Evolutionary conservation across 2,329 filamentous ascomycete genomes (phyloP), one percentile per base, ranked within the genome.

Genomic region (Hawksworthiomyces lignivorus): DNA sequence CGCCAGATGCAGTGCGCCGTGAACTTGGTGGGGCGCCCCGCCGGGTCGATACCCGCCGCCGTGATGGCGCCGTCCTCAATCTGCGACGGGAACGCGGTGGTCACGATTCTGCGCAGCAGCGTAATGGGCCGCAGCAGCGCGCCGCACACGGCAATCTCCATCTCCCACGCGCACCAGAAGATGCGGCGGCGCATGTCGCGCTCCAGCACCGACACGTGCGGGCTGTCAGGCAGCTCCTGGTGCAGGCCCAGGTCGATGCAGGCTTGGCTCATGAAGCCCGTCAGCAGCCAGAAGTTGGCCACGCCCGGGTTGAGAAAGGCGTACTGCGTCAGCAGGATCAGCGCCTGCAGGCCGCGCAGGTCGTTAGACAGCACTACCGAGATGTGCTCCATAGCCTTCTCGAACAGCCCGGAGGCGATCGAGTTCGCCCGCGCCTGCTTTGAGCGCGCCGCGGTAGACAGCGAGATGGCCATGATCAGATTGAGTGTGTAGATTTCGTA

Each of bases 111-210:
- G 19, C 39, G 26, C 14, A 41, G 19, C 5, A 41, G 32, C 11
- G 39, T 41, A 26, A 41, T 41, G 2, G 39, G 39, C 11, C 39
- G 39, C n/a, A 41, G 27, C 11, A 41, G 27, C 15, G 39, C 39
- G 7, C 39, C 39, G 17, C 39, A 41, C 10, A 41, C 39, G n/a
- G 39, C 39, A n/a, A 41, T 33, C 20, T 41, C 39, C 39, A 41
- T 41, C 32, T 41, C 39, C 26, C 32, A 36, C 9, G 39, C 70
- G 7, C 72, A 72, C 82, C 84, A 92, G 67, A 86, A 92, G 1
- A 80, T 71, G 15, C 87, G 72, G 61, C 89, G 89, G n/a, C 86
- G 73, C 60, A 89, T 71, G 43, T 94, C 85, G 45, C 84, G 75
- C 6, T 84, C 77, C 2, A 87, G 69, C 18, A 65, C 69, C 3